A percentile compares a stretch with the other conserved stretches of the same genome.
These are phyloP conservation scores for Cladosporium sphaerospermum DNA, from an alignment of 2,329 filamentous ascomycete genomes.

Conservation along the genomic window DNA sequence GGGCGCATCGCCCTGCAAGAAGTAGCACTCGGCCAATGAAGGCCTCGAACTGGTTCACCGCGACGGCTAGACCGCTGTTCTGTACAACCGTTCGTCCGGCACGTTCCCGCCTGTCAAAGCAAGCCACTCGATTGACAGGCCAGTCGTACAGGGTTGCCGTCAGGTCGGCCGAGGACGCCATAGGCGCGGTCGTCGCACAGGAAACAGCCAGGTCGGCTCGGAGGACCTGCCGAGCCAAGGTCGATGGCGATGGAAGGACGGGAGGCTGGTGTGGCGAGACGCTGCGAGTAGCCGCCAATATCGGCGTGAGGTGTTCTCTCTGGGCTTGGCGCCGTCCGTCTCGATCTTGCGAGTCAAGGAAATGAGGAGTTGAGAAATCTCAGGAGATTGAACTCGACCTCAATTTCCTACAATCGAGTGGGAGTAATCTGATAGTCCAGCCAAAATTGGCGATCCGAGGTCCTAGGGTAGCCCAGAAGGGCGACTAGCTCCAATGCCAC, in stretches of 20 bases:
- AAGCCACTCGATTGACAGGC: slow-evolving; percentile 12
- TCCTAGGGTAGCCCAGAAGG: too few relatives aligned
- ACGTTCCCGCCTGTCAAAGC: slow-evolving; percentile 13
- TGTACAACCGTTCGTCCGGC: slow-evolving; percentile 8
- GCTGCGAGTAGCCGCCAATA: slow-evolving; percentile 2
- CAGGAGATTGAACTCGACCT: not conserved
- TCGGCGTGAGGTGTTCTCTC: not conserved
- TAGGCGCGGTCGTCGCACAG: not conserved
- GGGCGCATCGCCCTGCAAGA: not conserved
- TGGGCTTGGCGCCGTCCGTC: not conserved
- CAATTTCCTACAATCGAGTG: not conserved
- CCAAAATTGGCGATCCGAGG: too few relatives aligned
- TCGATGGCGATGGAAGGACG: not conserved
- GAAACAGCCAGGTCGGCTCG: not conserved
- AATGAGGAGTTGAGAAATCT: not conserved
- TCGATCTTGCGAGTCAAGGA: not conserved
- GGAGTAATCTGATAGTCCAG: not conserved
- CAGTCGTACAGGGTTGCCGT: slow-evolving; percentile 1
- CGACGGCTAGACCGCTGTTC: slow-evolving; percentile 10
- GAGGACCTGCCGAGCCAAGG: slow-evolving; percentile 7
- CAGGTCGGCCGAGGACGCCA: not conserved
- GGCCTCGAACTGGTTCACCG: not conserved
- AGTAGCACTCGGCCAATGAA: slow-evolving; percentile 3
- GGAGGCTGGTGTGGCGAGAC: not conserved
- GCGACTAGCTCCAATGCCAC: too few relatives aligned